Evolutionary conservation across 495 filamentous ascomycete genomes (phyloP), one percentile per base, ranked within the genome.

Genomic region (Annulohypoxylon bovei): DNA sequence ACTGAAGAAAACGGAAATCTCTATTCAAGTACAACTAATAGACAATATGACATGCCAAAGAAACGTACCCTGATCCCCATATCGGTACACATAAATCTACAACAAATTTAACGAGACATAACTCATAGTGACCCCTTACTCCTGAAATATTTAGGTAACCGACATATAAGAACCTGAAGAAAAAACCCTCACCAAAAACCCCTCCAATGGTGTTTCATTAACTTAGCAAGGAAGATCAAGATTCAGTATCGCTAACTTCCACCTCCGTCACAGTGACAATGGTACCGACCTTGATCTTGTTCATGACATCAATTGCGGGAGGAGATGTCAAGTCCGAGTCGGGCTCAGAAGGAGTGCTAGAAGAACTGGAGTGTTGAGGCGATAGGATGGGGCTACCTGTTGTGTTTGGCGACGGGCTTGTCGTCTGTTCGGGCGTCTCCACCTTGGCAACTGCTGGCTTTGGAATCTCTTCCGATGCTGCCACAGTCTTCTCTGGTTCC

Each of bases 251-350:
- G 25, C 47, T 52, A 3, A 30, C 47, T 18, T 52, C 47, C 3
- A 30, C 27, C 27, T 30, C 25, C 0, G 27, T 52, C n/a, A 52
- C 25, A 9, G 25, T 30, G n/a, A 52, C 27, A 32, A 52, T 52
- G 47, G 47, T 28, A 28, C 18, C 18, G 9, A 39, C 14, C 35
- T 39, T 39, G 35, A 49, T 49, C 46, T 49, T 49, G 2, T 27
- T 22, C 23, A 28, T 28, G 11, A 49, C 46, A 49, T 49, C 22
- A 9, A 27, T 49, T 9, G 46, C 46, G 8, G 46, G 46, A 1
- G 46, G 46, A 28, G 46, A 49, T 22, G 46, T 27, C 46, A 49
- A 49, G 46, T 49, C 46, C 1, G 46, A 49, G 46, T 49, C 46
- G 46, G 46, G 46, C 46, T 49, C 46, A 5, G 46, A 49, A 49